These are phyloP conservation scores for Diaporthe caulivora DNA, from an alignment of 2,329 filamentous ascomycete species.

Conservation along the genomic window DNA sequence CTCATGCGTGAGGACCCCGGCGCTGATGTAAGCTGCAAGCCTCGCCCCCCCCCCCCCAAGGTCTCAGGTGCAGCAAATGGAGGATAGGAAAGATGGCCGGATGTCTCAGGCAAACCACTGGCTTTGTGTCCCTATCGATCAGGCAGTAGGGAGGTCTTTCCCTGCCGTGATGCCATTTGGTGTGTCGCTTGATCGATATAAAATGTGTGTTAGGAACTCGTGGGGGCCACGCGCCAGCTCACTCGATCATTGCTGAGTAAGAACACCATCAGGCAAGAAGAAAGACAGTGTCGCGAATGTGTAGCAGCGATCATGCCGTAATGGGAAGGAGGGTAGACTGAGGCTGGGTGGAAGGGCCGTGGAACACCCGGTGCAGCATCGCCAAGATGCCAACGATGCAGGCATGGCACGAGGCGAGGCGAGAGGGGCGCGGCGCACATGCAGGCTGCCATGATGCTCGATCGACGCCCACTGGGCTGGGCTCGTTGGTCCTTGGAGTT, in stretches of 20 bases:
- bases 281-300: neutral
- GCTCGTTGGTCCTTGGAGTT: neutral
- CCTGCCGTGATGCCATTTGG: neutral
- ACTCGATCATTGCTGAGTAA: neutral
- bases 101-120: slow-evolving; percentile 35
- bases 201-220: neutral
- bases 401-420: slow-evolving; percentile 17
- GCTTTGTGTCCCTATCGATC: slow-evolving; percentile 3
- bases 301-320: neutral
- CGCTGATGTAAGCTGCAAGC: slow-evolving; percentile 38
- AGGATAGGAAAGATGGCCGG: neutral
- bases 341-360: neutral
- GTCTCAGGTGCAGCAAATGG: neutral
- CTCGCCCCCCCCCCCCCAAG: neutral
- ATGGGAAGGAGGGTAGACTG: neutral
- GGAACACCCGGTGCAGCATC: neutral
- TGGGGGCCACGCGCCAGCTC: neutral
- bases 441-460: neutral
- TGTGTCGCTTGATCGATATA: neutral
- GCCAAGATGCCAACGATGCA: slow-evolving; percentile 20
- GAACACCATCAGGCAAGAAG: neutral
- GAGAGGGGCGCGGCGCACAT: neutral
- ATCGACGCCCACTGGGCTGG: neutral
- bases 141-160: slow-evolving; percentile 3
- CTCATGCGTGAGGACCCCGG: neutral